These are phyloP conservation scores for Termitomyces sp. DNA, from an alignment of 768 basidiomycete species.

Conservation along the genomic window DNA sequence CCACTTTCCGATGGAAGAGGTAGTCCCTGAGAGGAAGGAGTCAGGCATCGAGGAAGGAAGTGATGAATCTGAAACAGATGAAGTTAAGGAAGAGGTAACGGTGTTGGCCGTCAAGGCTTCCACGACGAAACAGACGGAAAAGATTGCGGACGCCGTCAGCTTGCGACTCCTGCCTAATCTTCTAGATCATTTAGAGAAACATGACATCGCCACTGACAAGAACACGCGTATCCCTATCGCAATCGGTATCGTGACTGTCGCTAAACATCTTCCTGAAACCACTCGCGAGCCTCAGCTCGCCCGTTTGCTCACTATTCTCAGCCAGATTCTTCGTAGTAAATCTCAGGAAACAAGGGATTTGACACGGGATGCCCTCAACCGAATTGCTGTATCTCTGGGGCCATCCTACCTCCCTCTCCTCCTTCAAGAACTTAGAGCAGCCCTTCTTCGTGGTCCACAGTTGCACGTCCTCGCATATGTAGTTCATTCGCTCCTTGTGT, in stretches of 20 bases:
- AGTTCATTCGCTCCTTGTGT: constrained; percentile 75
- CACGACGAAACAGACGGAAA: constrained; percentile 19
- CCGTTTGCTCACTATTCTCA: constrained; percentile 76
- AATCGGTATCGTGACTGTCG: constrained; percentile 81
- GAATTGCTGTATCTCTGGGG: constrained; percentile 70
- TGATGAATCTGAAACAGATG: constrained; percentile 14
- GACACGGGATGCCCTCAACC: constrained; percentile 75
- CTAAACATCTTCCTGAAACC: constrained; percentile 67
- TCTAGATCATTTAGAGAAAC: constrained; percentile 75
- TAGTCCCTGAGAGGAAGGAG: constrained; percentile 28
- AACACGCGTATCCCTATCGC: constrained; percentile 84
- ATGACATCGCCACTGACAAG: constrained; percentile 75
- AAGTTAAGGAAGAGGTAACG: background rate
- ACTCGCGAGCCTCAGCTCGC: constrained; percentile 64
- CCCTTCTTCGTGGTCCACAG: constrained; percentile 88
- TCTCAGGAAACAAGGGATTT: constrained; percentile 92
- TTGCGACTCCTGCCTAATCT: constrained; percentile 73
- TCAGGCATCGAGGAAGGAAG: constrained; percentile 28
- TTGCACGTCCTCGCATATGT: constrained; percentile 88
- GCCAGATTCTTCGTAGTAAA: constrained; percentile 88
- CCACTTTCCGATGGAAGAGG: constrained; percentile 80
- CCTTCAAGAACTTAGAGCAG: constrained; percentile 77
- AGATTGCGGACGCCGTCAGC: constrained; percentile 74
- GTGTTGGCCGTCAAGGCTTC: background rate
- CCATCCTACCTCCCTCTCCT: constrained; percentile 67